Evolutionary conservation across 2,329 filamentous ascomycete genomes (phyloP).

Genomic region (Colletotrichum sp.): DNA sequence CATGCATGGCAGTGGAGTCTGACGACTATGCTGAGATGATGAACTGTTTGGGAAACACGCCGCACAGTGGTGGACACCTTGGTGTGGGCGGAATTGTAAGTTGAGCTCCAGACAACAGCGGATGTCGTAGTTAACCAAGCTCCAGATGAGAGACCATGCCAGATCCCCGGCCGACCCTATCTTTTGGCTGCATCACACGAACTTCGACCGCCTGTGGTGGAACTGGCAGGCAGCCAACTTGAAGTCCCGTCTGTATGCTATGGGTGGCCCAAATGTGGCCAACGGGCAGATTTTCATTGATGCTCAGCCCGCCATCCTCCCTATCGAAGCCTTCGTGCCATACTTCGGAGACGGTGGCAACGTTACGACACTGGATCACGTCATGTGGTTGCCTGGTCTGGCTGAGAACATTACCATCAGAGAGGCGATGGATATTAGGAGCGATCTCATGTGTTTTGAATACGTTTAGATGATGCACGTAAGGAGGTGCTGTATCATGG

Average conservation of each 20-base stretch:
- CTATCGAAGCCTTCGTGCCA: not conserved
- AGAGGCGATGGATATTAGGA: not conserved
- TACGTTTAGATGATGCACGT: not conserved
- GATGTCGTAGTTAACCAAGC: not conserved
- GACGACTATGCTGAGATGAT: not conserved
- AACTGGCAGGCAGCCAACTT: slow-evolving; percentile 11
- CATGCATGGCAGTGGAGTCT: not conserved
- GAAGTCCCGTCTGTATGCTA: not conserved
- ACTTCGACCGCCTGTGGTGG: not conserved
- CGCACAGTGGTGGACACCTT: not conserved
- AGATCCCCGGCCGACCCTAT: not conserved
- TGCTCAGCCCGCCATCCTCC: not conserved
- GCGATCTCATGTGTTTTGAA: not conserved
- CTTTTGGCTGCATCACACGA: not conserved
- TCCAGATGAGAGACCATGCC: not conserved
- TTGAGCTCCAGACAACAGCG: not conserved
- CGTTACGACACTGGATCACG: not conserved
- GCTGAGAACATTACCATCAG: not conserved
- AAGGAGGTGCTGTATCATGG: fast-evolving
- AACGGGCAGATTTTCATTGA: not conserved
- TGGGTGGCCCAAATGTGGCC: not conserved
- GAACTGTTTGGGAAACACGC: not conserved
- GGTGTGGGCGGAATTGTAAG: not conserved
- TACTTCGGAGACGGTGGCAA: not conserved
- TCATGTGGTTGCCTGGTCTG: not conserved